Conservation (phyloP, 805 yeast species). For the Lachancea meyersii region DNA sequence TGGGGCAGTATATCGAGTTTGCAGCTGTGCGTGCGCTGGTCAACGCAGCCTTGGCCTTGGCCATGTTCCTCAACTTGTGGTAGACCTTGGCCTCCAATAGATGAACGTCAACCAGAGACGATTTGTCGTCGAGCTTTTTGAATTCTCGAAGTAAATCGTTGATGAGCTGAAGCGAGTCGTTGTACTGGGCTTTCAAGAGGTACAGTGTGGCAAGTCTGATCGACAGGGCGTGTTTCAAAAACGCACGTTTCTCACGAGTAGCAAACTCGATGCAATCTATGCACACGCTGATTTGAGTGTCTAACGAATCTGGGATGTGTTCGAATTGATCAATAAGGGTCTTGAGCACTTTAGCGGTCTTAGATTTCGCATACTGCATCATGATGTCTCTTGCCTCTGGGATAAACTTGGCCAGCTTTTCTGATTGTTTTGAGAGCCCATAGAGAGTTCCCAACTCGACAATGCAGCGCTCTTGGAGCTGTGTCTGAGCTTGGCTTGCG, state of each 20-base stretch:
- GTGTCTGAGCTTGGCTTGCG: constrained; percentile 17
- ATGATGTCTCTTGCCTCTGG: constrained; percentile 63
- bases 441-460: constrained; percentile 71
- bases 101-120: constrained; percentile 92
- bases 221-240: constrained; percentile 82
- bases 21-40: constrained; percentile 96
- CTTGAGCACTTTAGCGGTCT: constrained; percentile 86
- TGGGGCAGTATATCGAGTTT: constrained; percentile 92
- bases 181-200: constrained; percentile 57
- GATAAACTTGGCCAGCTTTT: constrained; percentile 55
- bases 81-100: constrained; percentile 83
- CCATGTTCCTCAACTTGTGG: constrained; percentile 83
- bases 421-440: constrained; percentile 41
- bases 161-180: constrained; percentile 67
- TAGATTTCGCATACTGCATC: constrained; percentile 81
- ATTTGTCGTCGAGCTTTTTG: constrained; percentile 91
- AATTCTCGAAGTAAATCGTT: constrained; percentile 72
- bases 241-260: constrained; percentile 69
- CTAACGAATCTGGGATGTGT: constrained; percentile 51
- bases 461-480: constrained; percentile 59
- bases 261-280: constrained; percentile 87
- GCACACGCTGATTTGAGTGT: constrained; percentile 66
- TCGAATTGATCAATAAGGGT: constrained; percentile 75
- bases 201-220: constrained; percentile 74
- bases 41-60: constrained; percentile 86